These are phyloP conservation scores for Coelastrella sp. DNA, from an alignment of 139 green algal genomes.

Conservation along the genomic window DNA sequence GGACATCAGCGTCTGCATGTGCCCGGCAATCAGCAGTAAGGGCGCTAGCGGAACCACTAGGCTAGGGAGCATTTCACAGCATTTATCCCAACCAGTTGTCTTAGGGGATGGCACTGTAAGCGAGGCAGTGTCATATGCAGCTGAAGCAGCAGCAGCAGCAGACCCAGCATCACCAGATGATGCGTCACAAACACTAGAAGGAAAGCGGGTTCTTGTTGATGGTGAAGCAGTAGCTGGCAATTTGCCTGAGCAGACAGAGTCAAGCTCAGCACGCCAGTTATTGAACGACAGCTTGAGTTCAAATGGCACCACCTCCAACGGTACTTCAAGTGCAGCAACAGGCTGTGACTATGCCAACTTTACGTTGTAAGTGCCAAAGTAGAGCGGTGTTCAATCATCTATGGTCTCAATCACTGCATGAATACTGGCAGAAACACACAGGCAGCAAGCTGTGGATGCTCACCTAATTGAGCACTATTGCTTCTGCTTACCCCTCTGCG, in stretches of 20 bases:
- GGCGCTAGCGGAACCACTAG: not conserved
- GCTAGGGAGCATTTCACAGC: too few relatives aligned
- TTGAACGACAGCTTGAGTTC: not conserved
- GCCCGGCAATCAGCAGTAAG: not conserved
- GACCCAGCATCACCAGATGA: not conserved
- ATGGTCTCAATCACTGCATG: too few relatives aligned
- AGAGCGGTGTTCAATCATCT: too few relatives aligned
- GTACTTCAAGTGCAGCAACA: not conserved
- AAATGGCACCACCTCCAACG: not conserved
- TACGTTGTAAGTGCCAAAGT: slow-evolving; percentile 38
- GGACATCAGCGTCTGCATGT: slow-evolving; percentile 18
- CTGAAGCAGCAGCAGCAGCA: not conserved
- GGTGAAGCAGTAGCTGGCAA: too few relatives aligned
- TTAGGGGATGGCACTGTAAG: too few relatives aligned
- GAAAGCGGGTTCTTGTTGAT: too few relatives aligned
- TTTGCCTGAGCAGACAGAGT: too few relatives aligned
- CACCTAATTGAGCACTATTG: too few relatives aligned
- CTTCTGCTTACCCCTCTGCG: too few relatives aligned
- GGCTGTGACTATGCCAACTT: slow-evolving; percentile 37
- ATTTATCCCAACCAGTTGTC: too few relatives aligned
- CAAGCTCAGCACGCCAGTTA: not conserved
- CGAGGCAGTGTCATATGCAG: not conserved
- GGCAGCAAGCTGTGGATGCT: too few relatives aligned
- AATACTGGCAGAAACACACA: not conserved
- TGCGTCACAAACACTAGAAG: too few relatives aligned